Conservation (phyloP, 1,284 basidiomycete species). For the Lignosus rhinocerotis region DNA sequence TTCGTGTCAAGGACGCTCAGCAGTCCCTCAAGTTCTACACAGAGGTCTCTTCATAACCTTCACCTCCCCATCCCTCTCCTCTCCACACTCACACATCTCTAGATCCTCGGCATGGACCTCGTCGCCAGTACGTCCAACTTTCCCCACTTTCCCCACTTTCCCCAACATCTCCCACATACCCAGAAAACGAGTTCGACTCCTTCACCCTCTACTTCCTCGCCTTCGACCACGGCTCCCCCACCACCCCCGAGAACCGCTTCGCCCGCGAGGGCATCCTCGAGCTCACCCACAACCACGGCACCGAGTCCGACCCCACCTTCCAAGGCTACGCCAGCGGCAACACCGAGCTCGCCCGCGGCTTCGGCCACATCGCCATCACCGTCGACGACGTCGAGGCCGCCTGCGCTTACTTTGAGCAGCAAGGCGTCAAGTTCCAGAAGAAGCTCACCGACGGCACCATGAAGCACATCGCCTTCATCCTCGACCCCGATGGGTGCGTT, state of each 20-base stretch:
- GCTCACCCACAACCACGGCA: slow-evolving; percentile 89
- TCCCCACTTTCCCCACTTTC: slow-evolving; percentile 4
- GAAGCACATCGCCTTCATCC: slow-evolving; percentile 84
- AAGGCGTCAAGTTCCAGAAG: slow-evolving; percentile 90
- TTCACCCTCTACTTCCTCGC: slow-evolving; percentile 86
- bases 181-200: slow-evolving; percentile 52
- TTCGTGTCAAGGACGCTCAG: slow-evolving; percentile 89
- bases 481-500: slow-evolving; percentile 70
- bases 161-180: background rate
- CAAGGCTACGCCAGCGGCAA: slow-evolving; percentile 84
- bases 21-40: slow-evolving; percentile 76
- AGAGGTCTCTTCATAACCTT: slow-evolving; percentile 48
- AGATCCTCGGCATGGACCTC: slow-evolving; percentile 88
- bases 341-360: slow-evolving; percentile 77
- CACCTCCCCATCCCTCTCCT: background rate
- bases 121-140: slow-evolving; percentile 49
- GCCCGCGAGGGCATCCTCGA: slow-evolving; percentile 81
- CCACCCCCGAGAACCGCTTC: slow-evolving; percentile 47
- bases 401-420: slow-evolving; percentile 81
- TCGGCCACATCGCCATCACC: slow-evolving; percentile 87
- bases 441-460: slow-evolving; percentile 84
- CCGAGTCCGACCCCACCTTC: slow-evolving; percentile 78
- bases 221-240: slow-evolving; percentile 59
- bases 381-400: slow-evolving; percentile 85
- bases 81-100: background rate